phyloP scores from a whole-genome alignment of 1,284 basidiomycete genomes.

The Phlebopus sp. region DNA sequence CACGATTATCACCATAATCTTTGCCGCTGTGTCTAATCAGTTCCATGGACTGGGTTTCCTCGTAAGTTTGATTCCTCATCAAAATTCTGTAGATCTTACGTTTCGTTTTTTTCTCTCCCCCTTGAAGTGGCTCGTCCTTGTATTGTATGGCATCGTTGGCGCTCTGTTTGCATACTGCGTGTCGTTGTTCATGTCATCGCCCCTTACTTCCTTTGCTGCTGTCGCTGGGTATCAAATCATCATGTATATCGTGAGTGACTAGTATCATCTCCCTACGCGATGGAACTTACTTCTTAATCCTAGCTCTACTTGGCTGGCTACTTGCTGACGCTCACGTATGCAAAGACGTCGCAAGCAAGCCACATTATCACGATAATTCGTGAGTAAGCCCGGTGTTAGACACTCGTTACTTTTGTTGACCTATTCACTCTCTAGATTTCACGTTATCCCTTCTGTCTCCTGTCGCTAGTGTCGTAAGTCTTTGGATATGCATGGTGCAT shows the following conservation, averaged over 20 bases:
- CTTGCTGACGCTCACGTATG: slow-evolving; percentile 69
- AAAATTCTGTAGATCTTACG: not conserved
- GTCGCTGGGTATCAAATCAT: slow-evolving; percentile 75
- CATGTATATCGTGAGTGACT: slow-evolving; percentile 58
- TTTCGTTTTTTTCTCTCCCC: slow-evolving; percentile 1
- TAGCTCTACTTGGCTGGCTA: slow-evolving; percentile 66
- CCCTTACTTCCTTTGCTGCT: slow-evolving; percentile 71
- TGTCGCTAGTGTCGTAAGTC: slow-evolving; percentile 65
- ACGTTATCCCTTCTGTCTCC: slow-evolving; percentile 66
- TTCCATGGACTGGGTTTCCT: slow-evolving; percentile 72
- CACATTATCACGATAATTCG: slow-evolving; percentile 60
- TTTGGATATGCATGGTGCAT: not conserved
- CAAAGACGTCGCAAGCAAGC: slow-evolving; percentile 53
- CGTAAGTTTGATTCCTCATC: slow-evolving; percentile 39
- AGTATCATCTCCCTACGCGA: not conserved
- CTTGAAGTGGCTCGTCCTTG: slow-evolving; percentile 64
- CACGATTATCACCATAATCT: slow-evolving; percentile 62
- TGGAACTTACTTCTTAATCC: not conserved
- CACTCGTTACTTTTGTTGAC: not conserved
- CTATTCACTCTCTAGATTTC: slow-evolving; percentile 44
- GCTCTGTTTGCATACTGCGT: slow-evolving; percentile 69
- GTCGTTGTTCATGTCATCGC: slow-evolving; percentile 61
- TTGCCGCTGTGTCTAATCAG: slow-evolving; percentile 54
- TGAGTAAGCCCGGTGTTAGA: slow-evolving; percentile 22
- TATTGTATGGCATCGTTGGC: slow-evolving; percentile 68